Evolutionary conservation across 768 basidiomycete genomes (phyloP).

Genomic region (Hortiboletus campestris): DNA sequence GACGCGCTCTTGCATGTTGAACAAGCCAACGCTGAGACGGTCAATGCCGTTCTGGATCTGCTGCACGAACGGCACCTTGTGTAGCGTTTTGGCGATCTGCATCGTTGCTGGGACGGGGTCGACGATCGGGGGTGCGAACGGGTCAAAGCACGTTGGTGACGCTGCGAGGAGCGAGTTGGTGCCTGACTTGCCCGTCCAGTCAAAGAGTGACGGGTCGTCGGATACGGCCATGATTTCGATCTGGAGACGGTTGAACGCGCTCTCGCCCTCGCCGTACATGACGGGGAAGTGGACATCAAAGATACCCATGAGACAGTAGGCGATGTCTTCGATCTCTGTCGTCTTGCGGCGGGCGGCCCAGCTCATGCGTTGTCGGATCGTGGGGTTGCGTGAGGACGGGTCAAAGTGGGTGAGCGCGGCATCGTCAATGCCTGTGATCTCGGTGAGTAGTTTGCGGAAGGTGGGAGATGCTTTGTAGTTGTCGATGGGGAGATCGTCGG

Average conservation of each 20-base stretch:
- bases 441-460: slow-evolving; percentile 13
- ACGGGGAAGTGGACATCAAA: slow-evolving; percentile 28
- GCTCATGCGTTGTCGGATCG: slow-evolving; percentile 22
- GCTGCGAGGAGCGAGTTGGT: slow-evolving; percentile 19
- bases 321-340: slow-evolving; percentile 28
- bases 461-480: slow-evolving; percentile 16
- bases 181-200: slow-evolving; percentile 21
- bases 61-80: slow-evolving; percentile 12
- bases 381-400: slow-evolving; percentile 10
- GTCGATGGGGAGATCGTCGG: slow-evolving; percentile 12
- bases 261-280: slow-evolving; percentile 28
- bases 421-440: slow-evolving; percentile 21
- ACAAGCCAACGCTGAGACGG: slow-evolving; percentile 11
- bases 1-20: slow-evolving; percentile 19
- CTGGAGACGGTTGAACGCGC: slow-evolving; percentile 29
- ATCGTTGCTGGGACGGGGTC: slow-evolving; percentile 19
- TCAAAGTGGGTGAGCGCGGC: slow-evolving; percentile 17
- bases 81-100: background rate
- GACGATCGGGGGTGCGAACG: slow-evolving; percentile 15
- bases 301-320: slow-evolving; percentile 30
- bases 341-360: slow-evolving; percentile 32
- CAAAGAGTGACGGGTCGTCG: slow-evolving; percentile 24
- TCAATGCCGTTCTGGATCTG: slow-evolving; percentile 16
- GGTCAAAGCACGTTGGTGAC: slow-evolving; percentile 22
- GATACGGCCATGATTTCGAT: slow-evolving; percentile 26